Conservation (phyloP, 2,329 filamentous ascomycete species). For the Venturia oleaginea region DNA sequence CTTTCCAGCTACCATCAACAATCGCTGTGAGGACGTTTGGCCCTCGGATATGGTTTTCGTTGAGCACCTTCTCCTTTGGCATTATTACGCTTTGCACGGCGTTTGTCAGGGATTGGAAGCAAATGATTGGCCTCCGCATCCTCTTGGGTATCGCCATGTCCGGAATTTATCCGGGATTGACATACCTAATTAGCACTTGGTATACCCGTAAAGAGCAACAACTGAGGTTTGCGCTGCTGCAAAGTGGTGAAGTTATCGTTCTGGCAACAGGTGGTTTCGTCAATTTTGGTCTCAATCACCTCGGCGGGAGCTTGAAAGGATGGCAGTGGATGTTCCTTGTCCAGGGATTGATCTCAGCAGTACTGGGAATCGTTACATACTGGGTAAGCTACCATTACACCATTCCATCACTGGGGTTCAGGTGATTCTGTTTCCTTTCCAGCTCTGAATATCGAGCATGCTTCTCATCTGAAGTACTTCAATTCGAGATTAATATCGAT, state of each 20-base stretch:
- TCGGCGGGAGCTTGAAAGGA: conserved; percentile 49
- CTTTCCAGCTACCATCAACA: conserved; percentile 60
- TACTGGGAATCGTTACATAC: conserved; percentile 52
- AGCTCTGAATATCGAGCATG: neutral
- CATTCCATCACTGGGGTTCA: too few species aligned
- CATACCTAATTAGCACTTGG: conserved; percentile 48
- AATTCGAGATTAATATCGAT: neutral
- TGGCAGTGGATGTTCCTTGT: conserved; percentile 65
- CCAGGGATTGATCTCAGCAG: conserved; percentile 50
- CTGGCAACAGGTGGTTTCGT: conserved; percentile 58
- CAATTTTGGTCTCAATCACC: conserved; percentile 59
- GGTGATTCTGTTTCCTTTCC: neutral
- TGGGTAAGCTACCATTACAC: conserved; percentile 26
- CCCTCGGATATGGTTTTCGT: conserved; percentile 52
- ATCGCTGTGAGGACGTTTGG: conserved; percentile 57
- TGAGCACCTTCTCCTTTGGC: conserved; percentile 46
- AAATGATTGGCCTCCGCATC: conserved; percentile 41
- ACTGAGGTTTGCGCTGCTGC: conserved; percentile 55
- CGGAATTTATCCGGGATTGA: conserved; percentile 45
- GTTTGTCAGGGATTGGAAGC: conserved; percentile 42
- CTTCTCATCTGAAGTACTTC: neutral
- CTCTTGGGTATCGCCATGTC: conserved; percentile 47
- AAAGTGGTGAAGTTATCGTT: conserved; percentile 55
- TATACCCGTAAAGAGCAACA: conserved; percentile 56
- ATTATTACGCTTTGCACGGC: conserved; percentile 39